Conservation (phyloP, 78 protist genomes). For the Planoprotostelium fungivorum region DNA sequence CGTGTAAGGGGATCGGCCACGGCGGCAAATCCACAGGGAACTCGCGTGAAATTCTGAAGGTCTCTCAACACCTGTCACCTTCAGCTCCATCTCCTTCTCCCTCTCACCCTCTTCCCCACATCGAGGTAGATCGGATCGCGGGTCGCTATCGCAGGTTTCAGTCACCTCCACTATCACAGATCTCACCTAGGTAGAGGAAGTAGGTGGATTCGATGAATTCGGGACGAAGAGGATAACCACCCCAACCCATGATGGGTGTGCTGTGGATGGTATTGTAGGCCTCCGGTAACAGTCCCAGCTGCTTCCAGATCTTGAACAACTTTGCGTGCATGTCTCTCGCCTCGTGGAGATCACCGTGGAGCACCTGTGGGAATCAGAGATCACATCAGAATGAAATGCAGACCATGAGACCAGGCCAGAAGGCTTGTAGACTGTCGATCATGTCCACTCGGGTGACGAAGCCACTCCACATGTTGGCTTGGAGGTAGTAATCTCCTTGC, state of each 20-base stretch:
- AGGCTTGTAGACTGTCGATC: conserved; percentile 7
- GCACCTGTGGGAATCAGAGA: neutral
- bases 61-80: neutral
- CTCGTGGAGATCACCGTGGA: neutral
- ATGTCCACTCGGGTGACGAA: neutral
- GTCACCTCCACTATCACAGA: neutral
- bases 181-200: conserved; percentile 37
- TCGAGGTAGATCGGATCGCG: conserved; percentile 30
- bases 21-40: neutral
- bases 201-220: conserved; percentile 81
- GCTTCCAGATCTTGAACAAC: conserved; percentile 1
- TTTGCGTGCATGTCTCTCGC: neutral
- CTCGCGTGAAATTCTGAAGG: neutral
- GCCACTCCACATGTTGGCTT: conserved; percentile 68
- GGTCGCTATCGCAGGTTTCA: neutral
- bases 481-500: conserved; percentile 58
- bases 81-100: neutral
- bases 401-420: conserved; percentile 70
- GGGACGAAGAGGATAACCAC: conserved; percentile 84
- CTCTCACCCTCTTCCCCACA: conserved; percentile 36
- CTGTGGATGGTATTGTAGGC: conserved; percentile 27
- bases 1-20: neutral
- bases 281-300: conserved; percentile 46
- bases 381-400: neutral
- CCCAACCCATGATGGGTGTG: conserved; percentile 9